Conservation (phyloP, 2,329 filamentous ascomycete genomes). For the Mollisia scopiformis region DNA sequence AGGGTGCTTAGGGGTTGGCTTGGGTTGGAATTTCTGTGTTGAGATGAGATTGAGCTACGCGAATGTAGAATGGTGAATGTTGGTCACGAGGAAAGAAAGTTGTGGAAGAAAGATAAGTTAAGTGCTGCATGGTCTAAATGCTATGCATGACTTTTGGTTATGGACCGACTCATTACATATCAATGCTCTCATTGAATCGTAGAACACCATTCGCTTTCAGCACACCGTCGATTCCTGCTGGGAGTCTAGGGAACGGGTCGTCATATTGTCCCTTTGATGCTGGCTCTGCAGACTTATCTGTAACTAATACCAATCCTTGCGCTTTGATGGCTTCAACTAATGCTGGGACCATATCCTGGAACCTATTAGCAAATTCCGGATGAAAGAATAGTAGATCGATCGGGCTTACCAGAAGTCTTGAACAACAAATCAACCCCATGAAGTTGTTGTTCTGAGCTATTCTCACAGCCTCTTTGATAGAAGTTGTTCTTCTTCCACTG, state of each 20-base stretch:
- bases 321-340: constrained; percentile 93
- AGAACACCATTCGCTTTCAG: constrained; percentile 85
- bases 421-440: constrained; percentile 94
- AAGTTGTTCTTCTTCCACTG: constrained; percentile 75
- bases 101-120: no score
- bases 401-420: constrained; percentile 76
- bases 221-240: constrained; percentile 85
- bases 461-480: constrained; percentile 92
- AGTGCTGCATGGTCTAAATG: background rate
- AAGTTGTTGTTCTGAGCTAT: constrained; percentile 96
- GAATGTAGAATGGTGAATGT: no score
- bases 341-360: constrained; percentile 87
- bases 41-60: background rate
- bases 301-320: constrained; percentile 87
- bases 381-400: no score
- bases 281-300: constrained; percentile 71
- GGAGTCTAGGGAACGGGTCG: constrained; percentile 62
- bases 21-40: background rate
- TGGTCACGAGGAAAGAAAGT: no score
- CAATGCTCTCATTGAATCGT: constrained; percentile 91
- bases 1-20: constrained; percentile 55
- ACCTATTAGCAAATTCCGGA: constrained; percentile 34
- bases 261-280: constrained; percentile 35
- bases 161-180: constrained; percentile 50
- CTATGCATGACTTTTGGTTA: background rate